Base-by-base conservation (phyloP, 768 basidiomycete species). In the Mycena pura region DNA sequence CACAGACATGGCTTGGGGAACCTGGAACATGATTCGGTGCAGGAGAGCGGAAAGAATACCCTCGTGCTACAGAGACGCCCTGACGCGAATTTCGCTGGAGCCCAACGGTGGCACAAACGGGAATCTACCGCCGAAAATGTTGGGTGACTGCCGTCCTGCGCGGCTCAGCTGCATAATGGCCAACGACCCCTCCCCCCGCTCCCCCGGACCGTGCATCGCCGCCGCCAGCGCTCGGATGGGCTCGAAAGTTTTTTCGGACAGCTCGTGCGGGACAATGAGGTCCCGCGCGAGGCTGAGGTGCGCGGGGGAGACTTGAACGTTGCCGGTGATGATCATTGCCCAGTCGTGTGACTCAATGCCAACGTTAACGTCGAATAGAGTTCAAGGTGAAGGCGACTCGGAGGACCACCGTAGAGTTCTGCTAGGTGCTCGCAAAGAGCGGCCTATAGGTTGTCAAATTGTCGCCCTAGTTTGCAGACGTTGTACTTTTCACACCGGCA, bases 251-350 rank as follows among this genome's bases (percentile, higher is more conserved):
- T 79, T 76, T 13, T 80, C 71, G 3, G 77, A 75, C 48, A 87
- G 54, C 0, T 62, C 64, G 10, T 68, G 65, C 0, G 90, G 91
- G 3, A 90, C 63, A n/a, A 86, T 73, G 8, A 92, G 76, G 69
- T 94, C 93, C 32, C 89, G 83, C 17, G 91, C 92, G 24, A 95
- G 77, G 5, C 86, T 77, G 3, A 94, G 78, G 69, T 95, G 93
- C 1, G 78, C 72, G 0, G 61, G 60, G 24, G 82, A 81, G 25
- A 95, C 85, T 68, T 91, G 90, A 5, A 93, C 82, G 65, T 95
- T 95, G 4, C 96, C 96, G 0, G 95, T 93, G 27, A 96, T 72
- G 43, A 96, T 77, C 82, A 97, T 92, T 0, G 93, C 96, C 93
- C 93, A 98, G 46, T 82, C 82, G 11, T 89, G 84, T 50, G 77